Base-by-base conservation (phyloP, 23 red algal species). In the Porphyridium purpureum region DNA sequence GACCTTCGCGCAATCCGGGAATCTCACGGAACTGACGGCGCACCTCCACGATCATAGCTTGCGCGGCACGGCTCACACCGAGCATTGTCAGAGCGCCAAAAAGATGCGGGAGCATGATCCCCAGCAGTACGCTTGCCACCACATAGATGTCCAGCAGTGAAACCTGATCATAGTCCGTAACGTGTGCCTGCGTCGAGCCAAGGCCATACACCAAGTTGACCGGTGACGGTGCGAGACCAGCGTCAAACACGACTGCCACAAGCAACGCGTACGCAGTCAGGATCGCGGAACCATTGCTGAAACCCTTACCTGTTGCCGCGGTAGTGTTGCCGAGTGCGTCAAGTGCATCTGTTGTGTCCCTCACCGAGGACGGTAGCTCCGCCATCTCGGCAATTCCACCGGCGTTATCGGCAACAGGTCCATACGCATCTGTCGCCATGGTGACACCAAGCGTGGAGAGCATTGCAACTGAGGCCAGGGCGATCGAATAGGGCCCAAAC, bases 301-400 rank as follows among this genome's bases (percentile, higher is more conserved):
- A 67, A 2, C 80, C 80, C 53, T 75, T 78, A 5, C 68, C 69
- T 0, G 47, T 61, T 9, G 80, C 66, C n/a, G 40, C 35, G 6
- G 80, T 75, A 21, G 70, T 75, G 56, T 75, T 78, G 4, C 80
- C 80, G 1, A 70, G 15, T 27, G 62, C 80, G 44, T 78, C 80
- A n/a, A 78, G 63, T 5, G 55, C 68, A 46, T 86, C 80, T 21
- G 80, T 86, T 8, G 31, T 86, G 34, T 60, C 70, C 15, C 70
- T 48, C 27, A 79, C 70, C 20, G 35, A 29, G 5, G 72, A 24
- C 2, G 50, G 46, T 8, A 50, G 22, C 4, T 50, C 64, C 4
- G 46, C 27, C 72, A 78, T 78, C 49, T 78, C 72, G 24, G 72
- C 72, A 46, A 78, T 74, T 21, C 68, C 77, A 1, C 77, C 68